Base-by-base conservation (phyloP, 2,329 filamentous ascomycete species). In the Hypoxylon sp. region DNA sequence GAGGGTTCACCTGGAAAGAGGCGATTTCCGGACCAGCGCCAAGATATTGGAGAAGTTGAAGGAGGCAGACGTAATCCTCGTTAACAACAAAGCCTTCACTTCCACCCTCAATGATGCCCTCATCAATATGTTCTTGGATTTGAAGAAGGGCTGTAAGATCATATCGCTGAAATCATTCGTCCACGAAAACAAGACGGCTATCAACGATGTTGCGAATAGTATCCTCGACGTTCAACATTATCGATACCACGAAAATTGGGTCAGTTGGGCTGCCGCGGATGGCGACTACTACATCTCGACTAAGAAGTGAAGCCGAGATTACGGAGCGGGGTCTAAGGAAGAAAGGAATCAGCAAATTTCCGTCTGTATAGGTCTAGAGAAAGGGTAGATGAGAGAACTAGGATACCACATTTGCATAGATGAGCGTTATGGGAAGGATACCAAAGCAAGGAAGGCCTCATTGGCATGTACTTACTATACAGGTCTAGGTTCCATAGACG, bases 21-120 rank as follows among this genome's bases (percentile, higher is more conserved):
- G 93, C 63, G 92, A 97, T 76, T 97, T 99, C 74, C 88, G 94
- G 8, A 88, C 89, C 69, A 91, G 91, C 71, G 78, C 85, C 14
- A 84, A 84, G 62, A 93, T 97, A 51, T 85, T 90, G 64, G 85
- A 88, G 23, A 90, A 90, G 6, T 84, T 99, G 52, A 90, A 91
- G 77, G 88, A 90, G 58, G 95, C 96, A 1, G 96, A 99, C 76
- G 94, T 98, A n/a, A 88, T 99, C 16, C 86, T 99, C 25, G 95
- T 98, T 73, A 99, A 99, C 83, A 99, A 99, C 80, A 94, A 98
- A 80, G 96, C 94, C 2, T 99, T 99, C 79, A 94, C 91, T 5
- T 90, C 94, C 12, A 86, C 90, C 72, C 87, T 97, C 59, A 99
- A 98, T 79, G 91, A 93, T 75, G 88, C 89, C 67, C 84, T 99